phyloP scores from a whole-genome alignment of 768 basidiomycete genomes.

The Chiua virens region DNA sequence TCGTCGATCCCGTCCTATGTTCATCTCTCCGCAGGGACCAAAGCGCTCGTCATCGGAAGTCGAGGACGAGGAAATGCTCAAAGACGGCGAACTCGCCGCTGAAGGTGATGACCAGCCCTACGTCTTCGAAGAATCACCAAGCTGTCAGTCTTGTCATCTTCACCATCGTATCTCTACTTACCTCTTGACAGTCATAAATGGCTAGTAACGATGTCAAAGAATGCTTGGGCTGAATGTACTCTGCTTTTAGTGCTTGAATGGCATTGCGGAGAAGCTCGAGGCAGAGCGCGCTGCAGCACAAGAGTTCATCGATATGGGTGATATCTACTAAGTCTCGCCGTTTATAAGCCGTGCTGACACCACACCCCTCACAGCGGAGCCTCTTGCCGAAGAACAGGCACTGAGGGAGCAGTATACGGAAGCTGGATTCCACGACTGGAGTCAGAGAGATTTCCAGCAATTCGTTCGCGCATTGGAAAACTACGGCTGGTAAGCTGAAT shows the following conservation, averaged over 20 bases:
- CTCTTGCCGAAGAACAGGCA: slow-evolving; percentile 80
- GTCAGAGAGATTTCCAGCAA: slow-evolving; percentile 89
- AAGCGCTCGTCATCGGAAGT: no score
- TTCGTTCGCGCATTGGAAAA: slow-evolving; percentile 77
- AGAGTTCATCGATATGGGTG: slow-evolving; percentile 84
- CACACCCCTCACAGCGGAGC: slow-evolving; percentile 60
- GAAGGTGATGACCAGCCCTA: no score
- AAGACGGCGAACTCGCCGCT: no score
- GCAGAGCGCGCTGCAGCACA: slow-evolving; percentile 78
- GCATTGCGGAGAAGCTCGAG: slow-evolving; percentile 77
- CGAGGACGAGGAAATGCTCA: no score
- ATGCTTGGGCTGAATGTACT: not conserved
- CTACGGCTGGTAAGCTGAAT: slow-evolving; percentile 69
- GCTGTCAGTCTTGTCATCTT: no score
- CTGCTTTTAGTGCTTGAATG: slow-evolving; percentile 55
- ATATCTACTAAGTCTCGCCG: not conserved
- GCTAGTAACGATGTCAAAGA: not conserved
- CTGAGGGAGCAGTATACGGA: slow-evolving; percentile 76
- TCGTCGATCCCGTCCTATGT: no score
- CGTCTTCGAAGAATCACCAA: no score
- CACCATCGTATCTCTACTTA: no score
- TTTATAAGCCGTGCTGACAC: no score
- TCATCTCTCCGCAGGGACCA: no score
- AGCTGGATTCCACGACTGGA: slow-evolving; percentile 90
- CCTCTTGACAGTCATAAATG: no score